Conservation (phyloP, 169 alveolate genomes). For the Eimeria acervulina region DNA sequence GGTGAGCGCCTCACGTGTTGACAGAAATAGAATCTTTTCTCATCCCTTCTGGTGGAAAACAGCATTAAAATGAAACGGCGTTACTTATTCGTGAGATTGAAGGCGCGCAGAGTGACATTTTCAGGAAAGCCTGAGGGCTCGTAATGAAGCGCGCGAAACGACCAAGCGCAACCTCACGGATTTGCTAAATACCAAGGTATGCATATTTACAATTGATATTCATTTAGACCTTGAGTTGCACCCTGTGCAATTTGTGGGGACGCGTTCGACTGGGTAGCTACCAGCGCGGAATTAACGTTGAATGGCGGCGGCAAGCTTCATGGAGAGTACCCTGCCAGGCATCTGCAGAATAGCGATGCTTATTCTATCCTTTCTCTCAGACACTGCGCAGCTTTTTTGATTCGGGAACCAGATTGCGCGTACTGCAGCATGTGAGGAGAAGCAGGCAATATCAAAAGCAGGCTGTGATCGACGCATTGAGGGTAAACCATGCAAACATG, state of each 20-base stretch:
- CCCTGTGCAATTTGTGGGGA: not conserved
- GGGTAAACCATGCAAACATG: not conserved
- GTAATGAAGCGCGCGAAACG: conserved; percentile 8
- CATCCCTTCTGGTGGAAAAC: not conserved
- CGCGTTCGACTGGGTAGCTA: not conserved
- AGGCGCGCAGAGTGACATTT: not conserved
- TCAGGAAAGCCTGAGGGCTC: conserved; percentile 42
- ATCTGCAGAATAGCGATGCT: no score
- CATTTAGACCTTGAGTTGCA: not conserved
- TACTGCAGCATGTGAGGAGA: conserved; percentile 15
- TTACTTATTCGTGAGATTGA: not conserved
- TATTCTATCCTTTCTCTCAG: not conserved
- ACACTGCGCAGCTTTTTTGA: conserved; percentile 24
- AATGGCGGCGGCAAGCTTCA: not conserved
- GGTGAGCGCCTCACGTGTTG: not conserved
- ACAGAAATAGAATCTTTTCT: not conserved
- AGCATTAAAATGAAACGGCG: not conserved
- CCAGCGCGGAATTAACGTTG: not conserved
- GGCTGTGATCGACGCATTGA: conserved; percentile 12
- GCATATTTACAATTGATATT: not conserved
- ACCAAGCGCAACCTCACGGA: conserved; percentile 27
- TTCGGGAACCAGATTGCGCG: conserved; percentile 14
- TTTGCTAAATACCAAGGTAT: not conserved
- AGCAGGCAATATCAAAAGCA: not conserved
- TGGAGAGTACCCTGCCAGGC: not conserved